Percentiles rank a stretch among this genome's conserved stretches.
phyloP scores from a whole-genome alignment of 2,329 filamentous ascomycete genomes.

The Hymenoscyphus fructigenus region DNA sequence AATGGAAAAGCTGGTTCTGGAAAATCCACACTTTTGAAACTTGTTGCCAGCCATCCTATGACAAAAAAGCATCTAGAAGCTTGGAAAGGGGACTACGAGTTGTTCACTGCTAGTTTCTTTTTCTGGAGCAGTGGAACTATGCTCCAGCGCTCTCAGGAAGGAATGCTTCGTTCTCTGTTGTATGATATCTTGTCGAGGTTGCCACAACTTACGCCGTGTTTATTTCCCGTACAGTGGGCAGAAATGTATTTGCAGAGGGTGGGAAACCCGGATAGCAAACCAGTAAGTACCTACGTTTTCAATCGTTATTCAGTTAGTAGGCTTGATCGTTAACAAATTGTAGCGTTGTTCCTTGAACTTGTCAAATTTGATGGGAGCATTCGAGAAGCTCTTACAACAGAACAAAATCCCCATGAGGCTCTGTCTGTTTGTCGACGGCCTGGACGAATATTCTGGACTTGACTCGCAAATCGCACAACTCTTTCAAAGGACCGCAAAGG shows the following conservation, averaged over 20 bases:
- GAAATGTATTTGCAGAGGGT: background rate
- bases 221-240: background rate
- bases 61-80: conserved; percentile 17
- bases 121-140: conserved; percentile 45
- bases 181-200: conserved; percentile 7
- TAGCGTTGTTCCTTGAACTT: background rate
- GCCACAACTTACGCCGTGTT: background rate
- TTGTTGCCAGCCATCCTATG: conserved; percentile 4
- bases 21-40: conserved; percentile 16
- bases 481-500: conserved; percentile 14
- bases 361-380: background rate
- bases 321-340: too few species aligned
- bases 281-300: background rate
- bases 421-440: conserved; percentile 39
- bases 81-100: conserved; percentile 30
- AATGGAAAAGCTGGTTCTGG: conserved; percentile 11
- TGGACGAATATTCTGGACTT: conserved; percentile 36
- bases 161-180: conserved; percentile 13
- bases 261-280: background rate
- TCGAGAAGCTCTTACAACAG: background rate
- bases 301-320: background rate
- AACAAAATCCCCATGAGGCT: conserved; percentile 8
- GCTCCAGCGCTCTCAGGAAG: conserved; percentile 13
- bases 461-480: conserved; percentile 24
- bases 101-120: conserved; percentile 42